Conservation (phyloP, 2,329 filamentous ascomycete species). For the Ciborinia camelliae region DNA sequence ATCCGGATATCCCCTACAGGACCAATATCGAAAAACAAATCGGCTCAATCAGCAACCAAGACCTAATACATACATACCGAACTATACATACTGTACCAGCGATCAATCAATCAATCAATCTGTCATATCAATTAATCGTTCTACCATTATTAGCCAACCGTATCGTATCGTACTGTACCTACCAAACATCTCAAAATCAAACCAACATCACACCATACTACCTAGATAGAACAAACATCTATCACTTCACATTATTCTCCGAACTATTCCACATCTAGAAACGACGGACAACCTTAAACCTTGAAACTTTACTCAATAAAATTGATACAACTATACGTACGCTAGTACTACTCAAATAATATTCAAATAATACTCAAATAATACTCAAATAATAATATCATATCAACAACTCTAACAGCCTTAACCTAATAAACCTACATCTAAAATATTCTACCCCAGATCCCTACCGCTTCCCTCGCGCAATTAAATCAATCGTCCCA, state of each 20-base stretch:
- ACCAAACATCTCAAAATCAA: background rate
- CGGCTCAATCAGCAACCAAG: background rate
- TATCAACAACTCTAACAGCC: background rate
- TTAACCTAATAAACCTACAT: background rate
- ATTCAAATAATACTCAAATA: too few relatives aligned
- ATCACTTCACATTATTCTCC: background rate
- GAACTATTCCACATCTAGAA: background rate
- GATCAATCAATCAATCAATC: background rate
- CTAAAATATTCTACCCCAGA: background rate
- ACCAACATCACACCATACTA: constrained; percentile 1
- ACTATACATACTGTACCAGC: background rate
- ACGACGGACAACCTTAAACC: background rate
- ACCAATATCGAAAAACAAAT: background rate
- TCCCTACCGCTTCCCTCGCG: constrained; percentile 5
- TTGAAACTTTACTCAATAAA: background rate
- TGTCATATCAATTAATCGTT: background rate
- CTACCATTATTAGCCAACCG: background rate
- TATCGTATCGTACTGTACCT: background rate
- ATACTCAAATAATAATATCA: too few relatives aligned
- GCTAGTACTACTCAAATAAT: background rate
- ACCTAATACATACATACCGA: background rate
- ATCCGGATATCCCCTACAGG: background rate
- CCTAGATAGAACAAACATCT: constrained; percentile 1
- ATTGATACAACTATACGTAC: background rate
- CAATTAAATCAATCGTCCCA: background rate